Evolutionary conservation across 1,284 basidiomycete genomes (phyloP), one percentile per base, ranked within the genome.

Genomic region (Leccinum subrobustum): DNA sequence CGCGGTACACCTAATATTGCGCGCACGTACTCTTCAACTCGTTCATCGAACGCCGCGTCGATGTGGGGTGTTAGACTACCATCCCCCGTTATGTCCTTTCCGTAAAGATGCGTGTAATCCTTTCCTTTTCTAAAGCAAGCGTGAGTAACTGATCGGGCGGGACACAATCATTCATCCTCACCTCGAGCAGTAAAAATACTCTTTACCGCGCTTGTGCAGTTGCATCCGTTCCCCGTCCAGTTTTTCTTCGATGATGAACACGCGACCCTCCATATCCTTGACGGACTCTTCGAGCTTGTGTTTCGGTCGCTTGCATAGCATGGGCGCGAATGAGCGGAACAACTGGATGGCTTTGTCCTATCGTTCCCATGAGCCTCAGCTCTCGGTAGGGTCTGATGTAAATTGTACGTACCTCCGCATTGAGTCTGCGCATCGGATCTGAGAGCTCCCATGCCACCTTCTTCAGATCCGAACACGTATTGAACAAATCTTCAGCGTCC

Each of bases 181-280:
- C 93, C 93, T 84, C 8, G 95, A 97, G 70, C 89, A 95, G 70
- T 96, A 98, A 67, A 90, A 92, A 72, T 92, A 98, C 70, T 93
- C 87, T 61, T 91, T 89, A 2, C 91, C 92, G 54, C 88, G 81
- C 75, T 93, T 96, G 70, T 98, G 96, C 55, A 98, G 69, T 72
- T 98, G 96, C 75, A 98, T 95, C 29, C 96, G 80, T 73, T 98
- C 95, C 1, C 95, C 95, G 69, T 98, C 95, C 1, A 97, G 82
- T 73, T 98, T 98, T 77, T 98, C 96, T 72, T 98, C 95, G 52
- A 98, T 91, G 64, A 94, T 79, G 72, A 97, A 97, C 55, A 82
- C 76, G 12, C 77, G 66, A 47, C 85, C 86, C 23, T 84, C 83
- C 85, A 97, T 95, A 56, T 90, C 83, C 67, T 90, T 92, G 54